Base-by-base conservation (phyloP, 2,329 filamentous ascomycete genomes). In the Ilyonectria mors-panacis region DNA sequence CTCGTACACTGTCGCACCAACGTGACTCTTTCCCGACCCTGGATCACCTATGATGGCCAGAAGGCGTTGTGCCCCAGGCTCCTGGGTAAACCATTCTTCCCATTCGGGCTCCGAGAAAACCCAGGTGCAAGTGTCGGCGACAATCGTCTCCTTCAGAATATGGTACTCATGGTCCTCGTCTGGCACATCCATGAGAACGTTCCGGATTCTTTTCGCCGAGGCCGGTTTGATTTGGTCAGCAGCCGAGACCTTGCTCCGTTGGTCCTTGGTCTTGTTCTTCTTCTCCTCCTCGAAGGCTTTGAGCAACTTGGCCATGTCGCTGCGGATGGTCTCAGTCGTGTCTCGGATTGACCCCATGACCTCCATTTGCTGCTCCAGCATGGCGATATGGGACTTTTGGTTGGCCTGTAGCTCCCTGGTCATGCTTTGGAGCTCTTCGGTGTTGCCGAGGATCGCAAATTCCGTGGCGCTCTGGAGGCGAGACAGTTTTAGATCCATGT, bases 21-120 rank as follows among this genome's bases (percentile, higher is more conserved):
- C 57, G 12, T 78, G 75, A 15, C 78, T 79, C 42, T 82, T 82
- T 0, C 80, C 80, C 0, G 74, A 71, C 1, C 80, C 80, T 1
- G 78, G 73, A 0, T 69, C 57, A 2, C 76, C 78, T 0, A 69
- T 66, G 4, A 82, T 65, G n/a, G 75, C 77, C 1, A 82, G 70
- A 0, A 80, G 13, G 0, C 70, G 70, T 5, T 63, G 39, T 12
- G 39, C 7, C 3, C 59, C 58, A 7, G 50, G 37, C 0, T 69
- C 66, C 15, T 70, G 58, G 2, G 67, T 69, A 0, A 70, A 37
- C 75, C 78, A 82, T 2, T 71, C 39, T 9, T 78, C 66, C 73
- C 79, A 81, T 3, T 69, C 45, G 0, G 73, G 67, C 10, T 79
- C 70, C 0, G 70, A 59, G 28, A 74, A 73, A 0, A 81, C 42